A percentile compares a stretch with the other conserved stretches of the same genome.
Conservation (phyloP, 768 basidiomycete species). For the Podaxis sp. region DNA sequence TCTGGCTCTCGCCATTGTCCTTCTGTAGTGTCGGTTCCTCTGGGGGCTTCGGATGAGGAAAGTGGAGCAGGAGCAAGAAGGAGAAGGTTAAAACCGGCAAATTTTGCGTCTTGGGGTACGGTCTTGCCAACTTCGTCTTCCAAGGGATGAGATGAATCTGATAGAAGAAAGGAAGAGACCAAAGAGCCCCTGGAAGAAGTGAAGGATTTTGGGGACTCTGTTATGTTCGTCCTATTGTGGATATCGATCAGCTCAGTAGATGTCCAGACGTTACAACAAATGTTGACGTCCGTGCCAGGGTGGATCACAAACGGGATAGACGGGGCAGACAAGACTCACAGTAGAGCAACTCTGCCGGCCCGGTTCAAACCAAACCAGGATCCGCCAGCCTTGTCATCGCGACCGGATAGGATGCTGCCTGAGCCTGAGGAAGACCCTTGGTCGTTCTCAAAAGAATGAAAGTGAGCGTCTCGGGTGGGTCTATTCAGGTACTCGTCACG, state of each 20-base stretch:
- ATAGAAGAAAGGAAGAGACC: constrained; percentile 65
- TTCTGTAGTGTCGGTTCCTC: constrained; percentile 6
- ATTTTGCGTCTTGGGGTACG: constrained; percentile 47
- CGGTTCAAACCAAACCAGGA: constrained; percentile 80
- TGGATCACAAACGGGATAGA: background rate
- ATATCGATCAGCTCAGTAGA: background rate
- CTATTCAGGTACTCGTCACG: constrained; percentile 73
- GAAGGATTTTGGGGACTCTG: constrained; percentile 54
- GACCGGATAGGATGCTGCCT: constrained; percentile 65
- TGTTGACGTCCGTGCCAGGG: background rate
- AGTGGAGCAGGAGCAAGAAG: constrained; percentile 51
- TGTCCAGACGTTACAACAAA: constrained; percentile 12
- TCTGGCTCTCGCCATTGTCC: constrained; percentile 5
- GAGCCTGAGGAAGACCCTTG: constrained; percentile 14
- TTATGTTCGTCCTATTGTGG: constrained; percentile 75
- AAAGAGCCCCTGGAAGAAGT: constrained; percentile 68
- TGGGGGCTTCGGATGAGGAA: constrained; percentile 26
- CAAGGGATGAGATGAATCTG: constrained; percentile 45
- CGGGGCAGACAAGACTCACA: constrained; percentile 47
- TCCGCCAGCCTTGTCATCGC: constrained; percentile 72
- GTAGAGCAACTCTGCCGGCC: constrained; percentile 63
- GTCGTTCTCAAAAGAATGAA: constrained; percentile 59
- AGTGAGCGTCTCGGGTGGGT: constrained; percentile 64
- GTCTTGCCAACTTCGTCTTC: constrained; percentile 49
- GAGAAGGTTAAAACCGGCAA: constrained; percentile 82